These are phyloP conservation scores for Metschnikowia aberdeeniae DNA, from an alignment of 805 yeast genomes.

Conservation along the genomic window DNA sequence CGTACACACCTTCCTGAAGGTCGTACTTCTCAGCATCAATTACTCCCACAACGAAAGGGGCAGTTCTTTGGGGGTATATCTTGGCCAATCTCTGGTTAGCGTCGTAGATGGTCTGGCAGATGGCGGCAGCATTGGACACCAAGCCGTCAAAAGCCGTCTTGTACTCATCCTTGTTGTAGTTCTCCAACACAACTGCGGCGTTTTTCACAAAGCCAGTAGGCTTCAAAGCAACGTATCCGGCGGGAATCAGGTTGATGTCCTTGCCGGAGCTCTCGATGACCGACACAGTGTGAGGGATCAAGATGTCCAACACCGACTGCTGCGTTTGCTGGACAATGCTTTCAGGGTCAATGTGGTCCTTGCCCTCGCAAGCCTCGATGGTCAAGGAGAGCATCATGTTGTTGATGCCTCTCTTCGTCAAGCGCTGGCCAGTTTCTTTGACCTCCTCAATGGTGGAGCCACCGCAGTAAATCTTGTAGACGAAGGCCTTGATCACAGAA, in stretches of 20 bases:
- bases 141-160: conserved; percentile 49
- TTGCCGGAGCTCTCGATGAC: conserved; percentile 46
- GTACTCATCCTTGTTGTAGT: conserved; percentile 50
- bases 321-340: conserved; percentile 61
- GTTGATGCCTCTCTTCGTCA: conserved; percentile 71
- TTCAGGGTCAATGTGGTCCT: conserved; percentile 53
- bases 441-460: conserved; percentile 78
- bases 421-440: conserved; percentile 59
- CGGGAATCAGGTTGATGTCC: conserved; percentile 66
- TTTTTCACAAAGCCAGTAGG: conserved; percentile 84
- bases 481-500: conserved; percentile 61
- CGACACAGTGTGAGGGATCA: conserved; percentile 65
- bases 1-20: conserved; percentile 88
- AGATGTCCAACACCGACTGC: conserved; percentile 60
- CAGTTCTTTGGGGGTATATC: conserved; percentile 57
- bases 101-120: conserved; percentile 54
- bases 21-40: conserved; percentile 91
- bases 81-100: conserved; percentile 48
- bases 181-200: conserved; percentile 68
- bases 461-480: conserved; percentile 85
- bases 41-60: conserved; percentile 73
- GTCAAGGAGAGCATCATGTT: conserved; percentile 96
- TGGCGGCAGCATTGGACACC: conserved; percentile 59
- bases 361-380: conserved; percentile 88
- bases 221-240: conserved; percentile 89